A percentile compares a stretch with the other conserved stretches of the same genome.
These are phyloP conservation scores for Arthrocladium fulminans DNA, from an alignment of 2,329 filamentous ascomycete genomes.

Conservation along the genomic window DNA sequence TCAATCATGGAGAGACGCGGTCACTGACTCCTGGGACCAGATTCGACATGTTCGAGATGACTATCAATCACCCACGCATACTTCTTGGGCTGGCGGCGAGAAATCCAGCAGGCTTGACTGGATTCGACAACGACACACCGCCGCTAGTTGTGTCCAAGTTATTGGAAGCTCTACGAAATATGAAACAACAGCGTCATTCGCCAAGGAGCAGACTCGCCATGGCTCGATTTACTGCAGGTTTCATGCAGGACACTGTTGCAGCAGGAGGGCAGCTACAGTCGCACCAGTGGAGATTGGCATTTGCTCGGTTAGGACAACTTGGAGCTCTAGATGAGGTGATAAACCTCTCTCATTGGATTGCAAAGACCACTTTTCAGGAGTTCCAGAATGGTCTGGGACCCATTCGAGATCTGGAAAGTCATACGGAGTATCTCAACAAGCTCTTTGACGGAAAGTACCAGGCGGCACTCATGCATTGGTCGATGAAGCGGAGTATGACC, in stretches of 20 bases:
- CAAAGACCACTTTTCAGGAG: conserved; percentile 12
- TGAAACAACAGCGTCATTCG: not conserved
- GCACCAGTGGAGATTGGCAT: conserved; percentile 47
- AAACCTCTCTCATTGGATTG: conserved; percentile 16
- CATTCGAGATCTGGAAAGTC: not conserved
- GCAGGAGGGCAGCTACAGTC: conserved; percentile 35
- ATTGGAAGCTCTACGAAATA: not conserved
- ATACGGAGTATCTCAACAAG: conserved; percentile 24
- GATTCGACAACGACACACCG: not conserved
- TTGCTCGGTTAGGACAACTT: conserved; percentile 46
- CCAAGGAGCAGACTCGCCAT: conserved; percentile 4
- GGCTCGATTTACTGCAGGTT: conserved; percentile 36
- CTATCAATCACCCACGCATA: conserved; percentile 26
- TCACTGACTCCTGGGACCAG: not conserved
- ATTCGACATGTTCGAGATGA: conserved; percentile 24
- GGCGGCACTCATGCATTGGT: conserved; percentile 42
- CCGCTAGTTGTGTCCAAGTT: not conserved
- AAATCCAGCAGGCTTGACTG: not conserved
- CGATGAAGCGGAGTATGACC: conserved; percentile 28
- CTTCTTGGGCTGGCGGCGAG: conserved; percentile 24
- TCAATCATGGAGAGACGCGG: conserved; percentile 29
- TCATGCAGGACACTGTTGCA: conserved; percentile 41
- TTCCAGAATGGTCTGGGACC: not conserved
- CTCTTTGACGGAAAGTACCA: conserved; percentile 39
- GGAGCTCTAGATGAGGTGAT: conserved; percentile 13